Conservation (phyloP, 1,284 basidiomycete genomes). For the Trametes pubescens region DNA sequence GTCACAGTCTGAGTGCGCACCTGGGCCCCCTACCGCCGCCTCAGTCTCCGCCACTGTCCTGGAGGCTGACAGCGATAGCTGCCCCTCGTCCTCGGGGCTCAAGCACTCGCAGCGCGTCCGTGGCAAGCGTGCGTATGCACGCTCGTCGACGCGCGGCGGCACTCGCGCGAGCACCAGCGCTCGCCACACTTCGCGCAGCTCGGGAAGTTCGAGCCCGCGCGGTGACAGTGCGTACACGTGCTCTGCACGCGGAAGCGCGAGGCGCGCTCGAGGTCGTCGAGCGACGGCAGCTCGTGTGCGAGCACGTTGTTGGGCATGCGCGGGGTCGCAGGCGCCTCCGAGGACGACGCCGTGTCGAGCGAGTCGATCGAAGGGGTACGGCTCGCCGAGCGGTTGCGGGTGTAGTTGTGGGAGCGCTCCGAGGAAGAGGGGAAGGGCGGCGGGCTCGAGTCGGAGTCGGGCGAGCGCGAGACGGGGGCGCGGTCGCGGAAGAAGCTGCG, state of each 20-base stretch:
- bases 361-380: constrained; percentile 41
- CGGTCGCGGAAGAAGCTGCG: constrained; percentile 22
- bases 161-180: constrained; percentile 75
- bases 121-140: constrained; percentile 52
- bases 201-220: constrained; percentile 67
- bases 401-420: constrained; percentile 18
- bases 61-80: too few relatives aligned
- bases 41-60: background rate
- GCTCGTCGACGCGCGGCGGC: constrained; percentile 51
- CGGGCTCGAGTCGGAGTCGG: constrained; percentile 22
- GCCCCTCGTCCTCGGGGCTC: background rate
- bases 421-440: background rate
- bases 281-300: constrained; percentile 42
- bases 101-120: constrained; percentile 34
- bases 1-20: background rate
- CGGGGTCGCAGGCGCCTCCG: constrained; percentile 38
- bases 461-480: constrained; percentile 23
- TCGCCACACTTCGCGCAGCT: constrained; percentile 68
- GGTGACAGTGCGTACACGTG: constrained; percentile 65
- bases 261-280: constrained; percentile 61
- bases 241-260: constrained; percentile 58
- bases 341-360: constrained; percentile 40
- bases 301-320: constrained; percentile 35
- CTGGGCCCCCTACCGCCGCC: background rate
- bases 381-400: constrained; percentile 30